A percentile compares a stretch with the other conserved stretches of the same genome.
These are phyloP conservation scores for Gillenia trifoliata DNA, from an alignment of 306 rosid species.

Conservation along the genomic window DNA sequence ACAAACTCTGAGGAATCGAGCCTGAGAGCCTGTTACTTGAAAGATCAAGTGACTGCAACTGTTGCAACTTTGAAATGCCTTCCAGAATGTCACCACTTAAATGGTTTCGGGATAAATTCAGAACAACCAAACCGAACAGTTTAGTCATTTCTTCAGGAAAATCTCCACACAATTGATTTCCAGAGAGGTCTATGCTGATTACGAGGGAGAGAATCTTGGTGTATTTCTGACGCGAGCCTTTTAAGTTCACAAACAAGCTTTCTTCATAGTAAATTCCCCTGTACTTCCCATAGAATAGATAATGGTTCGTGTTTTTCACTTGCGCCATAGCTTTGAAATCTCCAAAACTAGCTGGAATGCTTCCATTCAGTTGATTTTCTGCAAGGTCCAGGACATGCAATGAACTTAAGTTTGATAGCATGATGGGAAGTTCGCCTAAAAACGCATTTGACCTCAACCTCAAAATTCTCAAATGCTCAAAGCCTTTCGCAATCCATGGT, in stretches of 20 bases:
- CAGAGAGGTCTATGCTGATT: slow-evolving; percentile 41
- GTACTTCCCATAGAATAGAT: background rate
- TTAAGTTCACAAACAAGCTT: slow-evolving; percentile 16
- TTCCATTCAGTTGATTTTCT: slow-evolving; percentile 29
- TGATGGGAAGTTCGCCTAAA: slow-evolving; percentile 21
- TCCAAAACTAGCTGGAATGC: slow-evolving; percentile 32
- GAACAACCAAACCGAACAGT: slow-evolving; percentile 27
- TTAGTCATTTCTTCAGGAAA: slow-evolving; percentile 36
- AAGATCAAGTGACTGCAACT: slow-evolving; percentile 41
- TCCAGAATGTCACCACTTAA: slow-evolving; percentile 30
- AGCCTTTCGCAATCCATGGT: slow-evolving; percentile 30
- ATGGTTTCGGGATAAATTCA: slow-evolving; percentile 40
- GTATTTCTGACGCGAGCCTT: background rate
- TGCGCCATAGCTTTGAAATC: slow-evolving; percentile 21
- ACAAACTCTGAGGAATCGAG: slow-evolving; percentile 33
- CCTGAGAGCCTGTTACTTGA: slow-evolving; percentile 33
- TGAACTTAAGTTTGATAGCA: slow-evolving; percentile 31
- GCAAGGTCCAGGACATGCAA: slow-evolving; percentile 45
- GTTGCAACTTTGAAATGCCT: slow-evolving; percentile 28
- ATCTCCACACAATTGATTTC: slow-evolving; percentile 33
- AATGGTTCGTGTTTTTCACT: background rate
- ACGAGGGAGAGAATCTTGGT: slow-evolving; percentile 42
- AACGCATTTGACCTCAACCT: slow-evolving; percentile 42
- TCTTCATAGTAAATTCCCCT: slow-evolving; percentile 15
- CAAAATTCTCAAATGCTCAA: slow-evolving; percentile 22